Percentiles rank a stretch among this genome's conserved stretches.
Evolutionary conservation across 176 grass and related monocot genomes (phyloP).

Genomic region (Luzula sylvatica): DNA sequence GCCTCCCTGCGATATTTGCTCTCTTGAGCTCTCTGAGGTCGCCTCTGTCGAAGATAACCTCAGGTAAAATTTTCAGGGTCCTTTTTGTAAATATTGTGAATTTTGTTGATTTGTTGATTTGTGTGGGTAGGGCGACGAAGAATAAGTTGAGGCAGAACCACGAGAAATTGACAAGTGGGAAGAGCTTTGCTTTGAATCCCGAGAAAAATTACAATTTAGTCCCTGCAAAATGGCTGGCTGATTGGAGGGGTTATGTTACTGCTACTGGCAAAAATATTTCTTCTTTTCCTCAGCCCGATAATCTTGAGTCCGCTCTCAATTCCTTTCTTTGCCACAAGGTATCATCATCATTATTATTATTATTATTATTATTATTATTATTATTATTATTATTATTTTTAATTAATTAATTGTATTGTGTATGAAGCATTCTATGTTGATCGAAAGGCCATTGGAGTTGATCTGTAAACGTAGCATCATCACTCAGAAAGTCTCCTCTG

Average conservation of each 20-base stretch:
- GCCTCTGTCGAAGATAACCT: conserved; percentile 73
- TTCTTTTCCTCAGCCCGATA: conserved; percentile 56
- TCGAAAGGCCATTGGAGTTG: conserved; percentile 75
- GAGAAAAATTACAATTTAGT: conserved; percentile 73
- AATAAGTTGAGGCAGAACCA: conserved; percentile 72
- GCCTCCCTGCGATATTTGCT: conserved; percentile 60
- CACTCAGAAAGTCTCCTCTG: conserved; percentile 76
- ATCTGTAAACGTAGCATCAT: conserved; percentile 75
- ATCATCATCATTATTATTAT: conserved; percentile 15
- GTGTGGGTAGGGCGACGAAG: conserved; percentile 72
- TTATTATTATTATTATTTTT: conserved; percentile 1
- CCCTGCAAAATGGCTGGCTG: conserved; percentile 75
- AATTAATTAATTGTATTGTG: not conserved
- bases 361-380: conserved; percentile 29
- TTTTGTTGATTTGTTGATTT: conserved; percentile 15
- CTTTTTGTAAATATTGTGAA: too few relatives aligned
- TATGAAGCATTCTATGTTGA: conserved; percentile 72
- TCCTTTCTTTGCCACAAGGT: conserved; percentile 94
- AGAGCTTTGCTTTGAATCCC: conserved; percentile 48
- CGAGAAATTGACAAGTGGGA: conserved; percentile 72
- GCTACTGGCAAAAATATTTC: conserved; percentile 90
- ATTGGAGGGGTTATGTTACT: conserved; percentile 85
- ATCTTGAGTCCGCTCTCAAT: conserved; percentile 45
- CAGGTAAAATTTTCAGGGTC: conserved; percentile 38
- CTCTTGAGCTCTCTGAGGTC: conserved; percentile 64